Evolutionary conservation across 306 rosid species (phyloP).

Genomic region (Myrica gale): DNA sequence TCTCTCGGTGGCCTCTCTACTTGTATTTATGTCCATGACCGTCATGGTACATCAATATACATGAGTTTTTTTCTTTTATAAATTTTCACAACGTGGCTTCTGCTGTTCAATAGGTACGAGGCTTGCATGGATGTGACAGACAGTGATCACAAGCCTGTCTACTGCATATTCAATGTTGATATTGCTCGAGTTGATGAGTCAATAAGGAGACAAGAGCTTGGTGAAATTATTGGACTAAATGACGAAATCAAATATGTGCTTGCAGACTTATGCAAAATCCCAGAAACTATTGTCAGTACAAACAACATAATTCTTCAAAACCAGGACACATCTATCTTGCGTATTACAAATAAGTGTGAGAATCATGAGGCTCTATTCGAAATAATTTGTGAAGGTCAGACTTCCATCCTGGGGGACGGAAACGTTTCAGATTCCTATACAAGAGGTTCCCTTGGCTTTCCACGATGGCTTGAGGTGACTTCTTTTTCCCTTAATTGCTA

Average conservation of each 20-base stretch:
- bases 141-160: constrained; percentile 98
- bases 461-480: constrained; percentile 94
- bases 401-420: constrained; percentile 50
- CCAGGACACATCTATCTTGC: constrained; percentile 78
- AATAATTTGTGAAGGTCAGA: constrained; percentile 78
- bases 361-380: constrained; percentile 62
- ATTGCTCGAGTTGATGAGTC: constrained; percentile 92
- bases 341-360: constrained; percentile 73
- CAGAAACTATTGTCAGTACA: constrained; percentile 91
- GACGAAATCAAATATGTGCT: constrained; percentile 54
- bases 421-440: constrained; percentile 51
- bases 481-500: constrained; percentile 28
- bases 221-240: constrained; percentile 72
- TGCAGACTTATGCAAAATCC: constrained; percentile 65
- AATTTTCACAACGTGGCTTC: constrained; percentile 5
- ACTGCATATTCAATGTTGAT: constrained; percentile 75
- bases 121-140: constrained; percentile 98
- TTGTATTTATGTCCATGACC: neutral
- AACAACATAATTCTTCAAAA: constrained; percentile 91
- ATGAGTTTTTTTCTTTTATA: neutral
- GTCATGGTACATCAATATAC: neutral
- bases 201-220: constrained; percentile 81
- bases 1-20: neutral
- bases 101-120: constrained; percentile 63
- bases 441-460: constrained; percentile 87